These are phyloP conservation scores for Anastatica hierochuntica DNA, from an alignment of 345 rosid genomes.

Conservation along the genomic window DNA sequence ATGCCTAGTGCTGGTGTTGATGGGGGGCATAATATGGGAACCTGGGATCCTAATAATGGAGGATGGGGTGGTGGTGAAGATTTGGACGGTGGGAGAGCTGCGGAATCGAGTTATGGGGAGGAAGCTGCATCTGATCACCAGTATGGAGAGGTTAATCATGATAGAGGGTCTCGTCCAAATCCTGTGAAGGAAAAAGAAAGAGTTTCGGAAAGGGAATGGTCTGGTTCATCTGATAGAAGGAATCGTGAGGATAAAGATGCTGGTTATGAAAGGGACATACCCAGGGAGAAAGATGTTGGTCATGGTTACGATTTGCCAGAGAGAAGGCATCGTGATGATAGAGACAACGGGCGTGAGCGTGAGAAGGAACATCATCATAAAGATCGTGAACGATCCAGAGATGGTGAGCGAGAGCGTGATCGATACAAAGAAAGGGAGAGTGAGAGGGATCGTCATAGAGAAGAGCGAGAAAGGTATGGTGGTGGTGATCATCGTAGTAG, in stretches of 20 bases:
- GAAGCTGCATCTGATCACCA: constrained; percentile 81
- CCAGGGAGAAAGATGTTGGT: constrained; percentile 52
- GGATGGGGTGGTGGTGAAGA: constrained; percentile 72
- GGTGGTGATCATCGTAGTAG: constrained; percentile 42
- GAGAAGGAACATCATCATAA: constrained; percentile 51
- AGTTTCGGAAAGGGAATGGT: constrained; percentile 61
- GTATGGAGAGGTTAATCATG: constrained; percentile 60
- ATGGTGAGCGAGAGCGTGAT: constrained; percentile 55
- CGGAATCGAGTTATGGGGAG: constrained; percentile 80
- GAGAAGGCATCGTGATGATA: constrained; percentile 53
- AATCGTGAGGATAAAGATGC: constrained; percentile 60
- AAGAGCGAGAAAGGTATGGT: constrained; percentile 50
- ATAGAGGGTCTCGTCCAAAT: constrained; percentile 50
- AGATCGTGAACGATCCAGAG: constrained; percentile 59
- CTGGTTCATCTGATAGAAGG: constrained; percentile 64
- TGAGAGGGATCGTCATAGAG: constrained; percentile 54
- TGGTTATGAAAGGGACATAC: constrained; percentile 44
- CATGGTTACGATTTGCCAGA: constrained; percentile 51
- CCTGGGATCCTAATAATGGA: constrained; percentile 70
- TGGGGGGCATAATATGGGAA: constrained; percentile 64
- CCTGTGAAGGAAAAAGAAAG: constrained; percentile 59
- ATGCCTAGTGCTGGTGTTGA: constrained; percentile 54
- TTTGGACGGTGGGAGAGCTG: constrained; percentile 60
- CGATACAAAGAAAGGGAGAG: constrained; percentile 53
- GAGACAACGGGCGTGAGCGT: constrained; percentile 53